Percentiles rank a stretch among this genome's conserved stretches.
Evolutionary conservation across 192 early-diverging fungal species (phyloP).

Genomic region (Umbelopsis sp.): DNA sequence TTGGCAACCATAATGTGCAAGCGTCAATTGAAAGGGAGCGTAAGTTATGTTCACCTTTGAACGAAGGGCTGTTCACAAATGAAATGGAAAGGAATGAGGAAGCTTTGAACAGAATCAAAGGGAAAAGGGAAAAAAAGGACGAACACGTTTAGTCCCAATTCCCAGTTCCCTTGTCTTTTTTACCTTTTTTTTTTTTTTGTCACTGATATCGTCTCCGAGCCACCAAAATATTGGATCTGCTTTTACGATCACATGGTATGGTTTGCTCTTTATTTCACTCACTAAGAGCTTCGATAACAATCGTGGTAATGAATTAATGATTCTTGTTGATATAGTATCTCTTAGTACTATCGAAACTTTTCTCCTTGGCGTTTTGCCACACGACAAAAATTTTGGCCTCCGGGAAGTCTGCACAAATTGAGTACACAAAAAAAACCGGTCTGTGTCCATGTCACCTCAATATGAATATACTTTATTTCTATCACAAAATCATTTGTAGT

Average conservation of each 20-base stretch:
- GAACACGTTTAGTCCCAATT: neutral
- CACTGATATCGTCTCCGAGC: neutral
- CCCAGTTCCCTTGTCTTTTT: neutral
- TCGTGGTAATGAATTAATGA: no score
- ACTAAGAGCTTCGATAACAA: neutral
- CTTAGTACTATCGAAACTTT: no score
- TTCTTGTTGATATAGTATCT: no score
- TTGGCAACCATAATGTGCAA: constrained; percentile 21
- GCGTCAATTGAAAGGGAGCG: neutral
- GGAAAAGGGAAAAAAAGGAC: neutral
- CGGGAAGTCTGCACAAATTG: no score
- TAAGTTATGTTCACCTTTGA: neutral
- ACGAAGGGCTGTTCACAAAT: constrained; percentile 18
- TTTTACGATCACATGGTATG: neutral
- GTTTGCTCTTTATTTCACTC: neutral
- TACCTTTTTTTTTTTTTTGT: neutral
- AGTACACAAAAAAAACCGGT: no score
- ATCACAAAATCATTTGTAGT: no score
- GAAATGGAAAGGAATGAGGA: neutral
- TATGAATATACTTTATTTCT: no score
- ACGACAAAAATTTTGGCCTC: no score
- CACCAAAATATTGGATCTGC: neutral
- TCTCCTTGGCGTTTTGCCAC: no score
- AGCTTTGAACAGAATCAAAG: neutral
- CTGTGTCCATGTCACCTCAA: no score